Percentiles rank a stretch among this genome's conserved stretches.
Evolutionary conservation across 1,139 yeast species (phyloP).

Genomic region (Candida sp.): DNA sequence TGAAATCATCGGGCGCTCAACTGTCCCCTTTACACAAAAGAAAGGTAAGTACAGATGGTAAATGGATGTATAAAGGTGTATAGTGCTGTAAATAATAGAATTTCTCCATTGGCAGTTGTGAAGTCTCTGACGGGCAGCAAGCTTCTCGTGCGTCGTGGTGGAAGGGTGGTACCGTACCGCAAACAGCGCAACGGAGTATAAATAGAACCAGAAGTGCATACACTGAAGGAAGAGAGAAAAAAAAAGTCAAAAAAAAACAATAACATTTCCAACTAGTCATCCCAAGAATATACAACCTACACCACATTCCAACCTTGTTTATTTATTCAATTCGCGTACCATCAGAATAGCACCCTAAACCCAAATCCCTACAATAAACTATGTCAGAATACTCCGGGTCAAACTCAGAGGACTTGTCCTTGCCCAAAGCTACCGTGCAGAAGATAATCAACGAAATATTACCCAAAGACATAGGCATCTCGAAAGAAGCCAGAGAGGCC

Average conservation of each 20-base stretch:
- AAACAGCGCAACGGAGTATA: too few relatives aligned
- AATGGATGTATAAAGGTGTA: too few relatives aligned
- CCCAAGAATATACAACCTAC: too few relatives aligned
- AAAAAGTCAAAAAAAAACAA: background rate
- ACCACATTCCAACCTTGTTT: too few relatives aligned
- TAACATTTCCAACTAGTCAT: too few relatives aligned
- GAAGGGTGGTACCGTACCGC: too few relatives aligned
- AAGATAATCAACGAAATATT: conserved; percentile 90
- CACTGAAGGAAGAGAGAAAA: background rate
- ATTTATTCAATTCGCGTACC: background rate
- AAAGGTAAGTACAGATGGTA: too few relatives aligned
- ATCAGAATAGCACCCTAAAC: background rate
- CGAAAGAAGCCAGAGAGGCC: conserved; percentile 95
- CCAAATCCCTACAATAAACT: background rate
- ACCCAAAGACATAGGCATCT: conserved; percentile 84
- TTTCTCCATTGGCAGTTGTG: too few relatives aligned
- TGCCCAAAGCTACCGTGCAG: conserved; percentile 87
- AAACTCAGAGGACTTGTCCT: conserved; percentile 46
- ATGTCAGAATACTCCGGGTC: conserved; percentile 46
- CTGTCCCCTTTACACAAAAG: too few relatives aligned
- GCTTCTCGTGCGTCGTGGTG: background rate
- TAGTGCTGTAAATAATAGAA: too few relatives aligned
- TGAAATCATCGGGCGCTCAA: conserved; percentile 16
- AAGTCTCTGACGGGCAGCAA: too few relatives aligned
- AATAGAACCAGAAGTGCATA: background rate